Base-by-base conservation (phyloP, 140 eudicot species). In the Stevia rebaudiana region DNA sequence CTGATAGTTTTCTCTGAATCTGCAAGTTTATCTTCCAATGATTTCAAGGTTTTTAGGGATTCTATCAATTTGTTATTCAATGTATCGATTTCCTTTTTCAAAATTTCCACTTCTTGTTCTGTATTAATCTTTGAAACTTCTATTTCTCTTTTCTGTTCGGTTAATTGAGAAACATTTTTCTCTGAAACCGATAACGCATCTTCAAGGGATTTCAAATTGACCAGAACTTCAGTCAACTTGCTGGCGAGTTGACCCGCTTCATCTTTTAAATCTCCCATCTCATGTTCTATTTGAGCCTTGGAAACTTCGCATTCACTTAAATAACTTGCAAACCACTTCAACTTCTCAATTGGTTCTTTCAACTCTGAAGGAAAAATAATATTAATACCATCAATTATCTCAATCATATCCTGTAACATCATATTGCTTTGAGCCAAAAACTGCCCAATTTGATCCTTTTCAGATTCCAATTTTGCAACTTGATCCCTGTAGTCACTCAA, bases 281-380 rank as follows among this genome's bases (percentile, higher is more conserved):
- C 97, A 54, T 74, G 80, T 43, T 85, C 81, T 41, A 57, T 68
- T 70, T 63, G 71, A 52, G 48, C 64, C 69, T 85, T 85, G 43
- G 77, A 76, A 50, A 35, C 67, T 76, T 85, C 79, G 71, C 80
- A 68, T 76, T 88, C 94, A 61, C 68, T 78, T 19, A 88, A 30
- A 70, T 77, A 78, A 8, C 65, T 76, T 46, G 78, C 84, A 65
- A 94, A 61, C 94, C 86, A 83, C 56, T 78, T 83, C 46, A 88
- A 69, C 82, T 94, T 94, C 16, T 94, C 86, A 54, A 76, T 76
- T 50, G 99, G 95, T 30, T 83, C 90, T 51, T 83, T 70, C 52
- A 81, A 10, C 74, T 75, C 90, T 52, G 48, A 63, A 3, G 95
- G 90, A 71, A 79, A 58, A 52, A 0, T 60, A 70, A 83, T 61